phyloP scores from a whole-genome alignment of 352 stramenopile species.

The Pythium graminicola region DNA sequence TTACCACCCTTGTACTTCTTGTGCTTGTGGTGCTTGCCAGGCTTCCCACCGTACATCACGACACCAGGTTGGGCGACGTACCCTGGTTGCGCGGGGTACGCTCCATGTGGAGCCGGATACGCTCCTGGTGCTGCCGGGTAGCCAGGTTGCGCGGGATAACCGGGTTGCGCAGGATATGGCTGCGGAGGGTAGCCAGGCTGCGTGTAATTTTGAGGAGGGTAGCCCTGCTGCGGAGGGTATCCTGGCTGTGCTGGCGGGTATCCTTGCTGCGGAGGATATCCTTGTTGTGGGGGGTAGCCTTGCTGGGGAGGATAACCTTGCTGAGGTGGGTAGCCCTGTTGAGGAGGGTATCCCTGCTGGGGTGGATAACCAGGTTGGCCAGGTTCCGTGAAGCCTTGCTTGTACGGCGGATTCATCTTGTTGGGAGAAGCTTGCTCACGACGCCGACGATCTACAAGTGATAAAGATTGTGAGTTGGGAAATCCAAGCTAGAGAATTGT shows the following conservation, averaged over 20 bases:
- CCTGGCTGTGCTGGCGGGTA: slow-evolving; percentile 30
- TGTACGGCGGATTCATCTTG: slow-evolving; percentile 20
- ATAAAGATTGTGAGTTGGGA: neutral
- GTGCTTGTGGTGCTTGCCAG: slow-evolving; percentile 23
- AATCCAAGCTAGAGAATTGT: neutral
- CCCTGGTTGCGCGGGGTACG: slow-evolving; percentile 20
- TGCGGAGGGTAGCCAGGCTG: slow-evolving; percentile 34
- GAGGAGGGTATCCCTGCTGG: slow-evolving; percentile 32
- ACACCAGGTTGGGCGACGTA: slow-evolving; percentile 27
- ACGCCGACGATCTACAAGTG: slow-evolving; percentile 15
- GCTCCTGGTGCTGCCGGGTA: slow-evolving; percentile 16
- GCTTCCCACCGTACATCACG: slow-evolving; percentile 24
- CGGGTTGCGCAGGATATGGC: slow-evolving; percentile 21
- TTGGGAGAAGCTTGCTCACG: neutral
- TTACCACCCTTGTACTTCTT: slow-evolving; percentile 23
- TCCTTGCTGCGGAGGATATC: slow-evolving; percentile 28
- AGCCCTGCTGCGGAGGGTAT: slow-evolving; percentile 27
- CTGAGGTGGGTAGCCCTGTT: slow-evolving; percentile 33
- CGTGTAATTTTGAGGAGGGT: slow-evolving; percentile 26
- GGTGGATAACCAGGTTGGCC: slow-evolving; percentile 29
- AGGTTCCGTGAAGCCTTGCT: slow-evolving; percentile 21
- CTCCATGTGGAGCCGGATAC: neutral
- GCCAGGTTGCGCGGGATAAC: slow-evolving; percentile 9
- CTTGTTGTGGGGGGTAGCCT: slow-evolving; percentile 32
- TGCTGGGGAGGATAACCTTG: slow-evolving; percentile 29